Conservation (phyloP, 345 rosid species). For the Erodium maritimum region DNA sequence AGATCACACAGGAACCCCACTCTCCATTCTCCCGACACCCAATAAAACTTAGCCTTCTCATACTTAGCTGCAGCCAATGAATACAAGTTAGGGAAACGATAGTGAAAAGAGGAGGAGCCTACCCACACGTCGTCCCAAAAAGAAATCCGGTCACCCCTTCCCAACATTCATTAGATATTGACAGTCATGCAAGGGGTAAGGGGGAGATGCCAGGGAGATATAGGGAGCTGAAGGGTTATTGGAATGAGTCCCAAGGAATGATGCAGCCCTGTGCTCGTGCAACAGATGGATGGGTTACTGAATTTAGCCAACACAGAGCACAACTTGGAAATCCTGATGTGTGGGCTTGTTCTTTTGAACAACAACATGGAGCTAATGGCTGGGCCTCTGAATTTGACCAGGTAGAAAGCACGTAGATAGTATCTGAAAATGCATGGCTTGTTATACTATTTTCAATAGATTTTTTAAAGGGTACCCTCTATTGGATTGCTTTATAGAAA, state of each 20-base stretch:
- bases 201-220: conserved; percentile 69
- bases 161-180: conserved; percentile 89
- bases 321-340: conserved; percentile 50
- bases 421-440: too few species aligned
- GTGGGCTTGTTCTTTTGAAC: conserved; percentile 89
- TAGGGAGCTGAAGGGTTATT: conserved; percentile 75
- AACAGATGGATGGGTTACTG: conserved; percentile 70
- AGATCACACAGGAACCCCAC: too few species aligned
- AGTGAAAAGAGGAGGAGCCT: too few species aligned
- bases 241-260: conserved; percentile 95
- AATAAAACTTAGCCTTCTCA: too few species aligned
- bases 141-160: too few species aligned
- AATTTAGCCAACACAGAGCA: conserved; percentile 51
- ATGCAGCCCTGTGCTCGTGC: conserved; percentile 44
- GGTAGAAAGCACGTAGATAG: conserved; percentile 26
- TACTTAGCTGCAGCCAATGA: too few species aligned
- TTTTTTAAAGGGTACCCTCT: background rate
- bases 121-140: too few species aligned
- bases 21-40: too few species aligned
- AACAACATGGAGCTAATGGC: conserved; percentile 76
- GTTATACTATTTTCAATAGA: too few species aligned
- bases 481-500: background rate
- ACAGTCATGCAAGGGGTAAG: conserved; percentile 48
- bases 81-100: too few species aligned
- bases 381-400: conserved; percentile 98